Conservation (phyloP, 2,329 filamentous ascomycete species). For the Sarocladium kiliense region DNA sequence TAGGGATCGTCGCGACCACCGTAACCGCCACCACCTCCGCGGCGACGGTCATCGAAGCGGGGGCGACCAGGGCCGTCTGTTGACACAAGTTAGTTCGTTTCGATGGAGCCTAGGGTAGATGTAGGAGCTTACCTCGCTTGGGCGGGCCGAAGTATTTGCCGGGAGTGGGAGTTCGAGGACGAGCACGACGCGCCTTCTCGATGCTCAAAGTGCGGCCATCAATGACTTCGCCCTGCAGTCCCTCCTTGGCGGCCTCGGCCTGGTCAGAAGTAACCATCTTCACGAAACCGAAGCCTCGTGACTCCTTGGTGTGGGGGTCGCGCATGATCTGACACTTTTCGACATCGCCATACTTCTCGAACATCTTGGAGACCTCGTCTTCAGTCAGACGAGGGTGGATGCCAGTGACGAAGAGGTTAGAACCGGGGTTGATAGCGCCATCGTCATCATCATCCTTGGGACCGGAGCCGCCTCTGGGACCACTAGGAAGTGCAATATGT, state of each 20-base stretch:
- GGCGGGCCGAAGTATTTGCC: constrained; percentile 99
- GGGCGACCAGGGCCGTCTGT: neutral
- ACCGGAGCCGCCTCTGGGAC: constrained; percentile 48
- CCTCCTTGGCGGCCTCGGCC: constrained; percentile 95
- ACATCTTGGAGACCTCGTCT: constrained; percentile 86
- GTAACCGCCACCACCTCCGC: constrained; percentile 46
- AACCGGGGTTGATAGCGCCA: constrained; percentile 83
- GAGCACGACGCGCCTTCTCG: constrained; percentile 94
- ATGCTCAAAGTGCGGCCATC: constrained; percentile 96
- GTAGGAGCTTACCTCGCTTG: constrained; percentile 73
- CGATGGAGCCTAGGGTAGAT: neutral
- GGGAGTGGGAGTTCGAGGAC: constrained; percentile 91
- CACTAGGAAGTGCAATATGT: constrained; percentile 22
- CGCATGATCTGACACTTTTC: constrained; percentile 99
- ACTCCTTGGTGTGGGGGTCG: constrained; percentile 97
- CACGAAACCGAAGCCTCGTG: constrained; percentile 97
- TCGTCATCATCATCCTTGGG: constrained; percentile 60
- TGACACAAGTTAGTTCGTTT: neutral
- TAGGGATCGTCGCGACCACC: constrained; percentile 52
- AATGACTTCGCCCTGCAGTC: constrained; percentile 88
- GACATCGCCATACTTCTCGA: constrained; percentile 97
- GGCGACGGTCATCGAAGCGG: constrained; percentile 57
- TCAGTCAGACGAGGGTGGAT: constrained; percentile 92
- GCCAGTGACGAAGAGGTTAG: constrained; percentile 97
- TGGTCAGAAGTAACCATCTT: constrained; percentile 97